phyloP scores from a whole-genome alignment of 768 basidiomycete species.

The Leccinum imitatum region DNA sequence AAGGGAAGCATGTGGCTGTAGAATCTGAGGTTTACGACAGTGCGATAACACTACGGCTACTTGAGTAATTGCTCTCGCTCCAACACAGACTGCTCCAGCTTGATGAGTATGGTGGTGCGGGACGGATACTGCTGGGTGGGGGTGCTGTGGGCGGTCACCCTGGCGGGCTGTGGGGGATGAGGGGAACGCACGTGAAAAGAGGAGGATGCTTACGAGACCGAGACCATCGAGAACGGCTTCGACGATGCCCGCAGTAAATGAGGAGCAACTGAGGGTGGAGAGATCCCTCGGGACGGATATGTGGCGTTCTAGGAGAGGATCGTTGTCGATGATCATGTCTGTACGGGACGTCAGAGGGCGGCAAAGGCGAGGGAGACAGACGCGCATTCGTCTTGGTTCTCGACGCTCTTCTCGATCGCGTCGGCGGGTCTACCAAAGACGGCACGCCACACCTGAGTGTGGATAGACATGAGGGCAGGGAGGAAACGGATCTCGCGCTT shows the following conservation, averaged over 20 bases:
- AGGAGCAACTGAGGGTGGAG: slow-evolving; percentile 93
- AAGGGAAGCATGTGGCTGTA: background rate
- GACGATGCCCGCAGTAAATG: slow-evolving; percentile 94
- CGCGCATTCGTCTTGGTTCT: slow-evolving; percentile 94
- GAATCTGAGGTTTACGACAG: background rate
- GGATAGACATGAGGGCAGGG: slow-evolving; percentile 89
- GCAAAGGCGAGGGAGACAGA: slow-evolving; percentile 6
- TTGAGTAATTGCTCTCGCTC: slow-evolving; percentile 71
- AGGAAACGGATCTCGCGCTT: slow-evolving; percentile 91
- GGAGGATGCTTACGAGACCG: slow-evolving; percentile 72
- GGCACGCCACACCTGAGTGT: slow-evolving; percentile 93
- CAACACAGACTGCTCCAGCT: slow-evolving; percentile 88
- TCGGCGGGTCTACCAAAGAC: slow-evolving; percentile 94
- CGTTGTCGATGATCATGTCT: slow-evolving; percentile 99
- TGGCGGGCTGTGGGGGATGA: slow-evolving; percentile 67
- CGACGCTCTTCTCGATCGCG: slow-evolving; percentile 93
- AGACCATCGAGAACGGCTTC: slow-evolving; percentile 95
- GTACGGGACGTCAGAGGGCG: slow-evolving; percentile 6
- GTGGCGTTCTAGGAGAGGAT: slow-evolving; percentile 86
- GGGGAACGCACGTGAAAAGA: slow-evolving; percentile 5
- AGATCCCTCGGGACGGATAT: slow-evolving; percentile 95
- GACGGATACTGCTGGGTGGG: slow-evolving; percentile 77
- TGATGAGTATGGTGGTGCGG: slow-evolving; percentile 95
- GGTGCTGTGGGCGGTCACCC: slow-evolving; percentile 95
- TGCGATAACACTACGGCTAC: background rate